Evolutionary conservation across 73 alveolate species (phyloP), one percentile per base, ranked within the genome.

Genomic region (Paramecium biaurelia): DNA sequence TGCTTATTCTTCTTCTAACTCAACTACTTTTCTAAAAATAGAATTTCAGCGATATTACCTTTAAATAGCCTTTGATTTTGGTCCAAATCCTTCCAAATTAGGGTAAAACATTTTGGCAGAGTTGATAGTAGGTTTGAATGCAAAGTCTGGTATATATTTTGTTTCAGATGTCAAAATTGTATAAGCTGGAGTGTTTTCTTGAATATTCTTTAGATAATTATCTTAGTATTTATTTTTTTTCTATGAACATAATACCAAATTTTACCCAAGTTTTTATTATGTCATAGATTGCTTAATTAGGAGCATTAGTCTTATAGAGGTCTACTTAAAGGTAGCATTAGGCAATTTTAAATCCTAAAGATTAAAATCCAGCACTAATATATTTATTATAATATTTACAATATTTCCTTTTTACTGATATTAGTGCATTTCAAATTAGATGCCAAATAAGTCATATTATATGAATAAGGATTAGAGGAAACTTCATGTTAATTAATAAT

Each of bases 251-350:
- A 30, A 23, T 30, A 6, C n/a, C 12, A 63, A 9, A 63, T 12
- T 5, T 6, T 63, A 63, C 84, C 84, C 84, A 63, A 63, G 84
- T 93, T 85, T 95, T 97, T 89, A 95, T 92, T 18, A 97, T 94
- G 85, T 97, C 99, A 92, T 94, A 97, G 34, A 97, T 92, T 42
- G 92, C 96, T 38, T 95, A 92, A 57, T 95, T 93, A 8, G 99
- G 97, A 30, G 99, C 98, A 86, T 97, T 93, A 53, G 99, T 97
- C 90, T 97, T 97, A 92, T 92, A 97, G 18, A 94, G 92, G 85
- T 93, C 95, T 32, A 97, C 96, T 57, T 95, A 94, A 57, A 94
- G 94, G 90, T 96, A 96, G 12, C 99, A 93, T 79, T 95, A 95
- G 34, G 94, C 98, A 18, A 97, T 49, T 59, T 92, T 85, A 89